These are phyloP conservation scores for Neurospora sp. DNA, from an alignment of 495 filamentous ascomycete genomes.

Conservation along the genomic window DNA sequence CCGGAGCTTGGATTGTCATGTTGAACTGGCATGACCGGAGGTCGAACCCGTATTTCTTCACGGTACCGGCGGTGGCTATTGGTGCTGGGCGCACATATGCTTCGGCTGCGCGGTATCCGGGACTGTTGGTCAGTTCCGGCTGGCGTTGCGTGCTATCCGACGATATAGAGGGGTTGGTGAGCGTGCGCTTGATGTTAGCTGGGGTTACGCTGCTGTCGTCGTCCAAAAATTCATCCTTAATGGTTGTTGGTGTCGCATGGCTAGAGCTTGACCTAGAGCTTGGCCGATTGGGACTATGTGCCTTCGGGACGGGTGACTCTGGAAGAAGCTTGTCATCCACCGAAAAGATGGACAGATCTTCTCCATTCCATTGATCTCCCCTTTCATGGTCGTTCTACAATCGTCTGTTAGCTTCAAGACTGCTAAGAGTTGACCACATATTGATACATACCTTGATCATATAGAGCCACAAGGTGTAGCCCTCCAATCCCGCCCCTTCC, in stretches of 20 bases:
- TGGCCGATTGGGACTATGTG: slow-evolving; percentile 27
- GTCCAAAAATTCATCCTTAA: slow-evolving; percentile 16
- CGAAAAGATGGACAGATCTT: slow-evolving; percentile 87
- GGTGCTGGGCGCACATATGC: slow-evolving; percentile 85
- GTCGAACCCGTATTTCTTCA: slow-evolving; percentile 67
- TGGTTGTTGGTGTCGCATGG: background rate
- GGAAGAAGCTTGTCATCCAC: slow-evolving; percentile 67
- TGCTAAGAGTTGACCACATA: background rate
- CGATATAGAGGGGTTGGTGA: slow-evolving; percentile 64
- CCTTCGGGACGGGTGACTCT: slow-evolving; percentile 33
- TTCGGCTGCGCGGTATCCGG: slow-evolving; percentile 81
- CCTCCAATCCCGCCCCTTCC: slow-evolving; percentile 69
- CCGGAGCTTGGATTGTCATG: slow-evolving; percentile 48
- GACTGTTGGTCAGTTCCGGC: slow-evolving; percentile 43
- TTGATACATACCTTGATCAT: slow-evolving; percentile 47
- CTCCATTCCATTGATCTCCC: slow-evolving; percentile 96
- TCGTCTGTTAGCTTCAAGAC: background rate
- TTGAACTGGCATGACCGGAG: slow-evolving; percentile 64
- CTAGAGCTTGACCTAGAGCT: slow-evolving; percentile 11
- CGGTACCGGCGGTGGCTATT: slow-evolving; percentile 57
- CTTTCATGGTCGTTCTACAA: slow-evolving; percentile 71
- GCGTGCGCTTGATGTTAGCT: slow-evolving; percentile 58
- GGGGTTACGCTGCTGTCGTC: slow-evolving; percentile 52
- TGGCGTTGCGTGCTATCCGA: slow-evolving; percentile 41
- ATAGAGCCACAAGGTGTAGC: slow-evolving; percentile 87